Evolutionary conservation across 768 basidiomycete species (phyloP).

Genomic region (Phaeotremella skinneri): DNA sequence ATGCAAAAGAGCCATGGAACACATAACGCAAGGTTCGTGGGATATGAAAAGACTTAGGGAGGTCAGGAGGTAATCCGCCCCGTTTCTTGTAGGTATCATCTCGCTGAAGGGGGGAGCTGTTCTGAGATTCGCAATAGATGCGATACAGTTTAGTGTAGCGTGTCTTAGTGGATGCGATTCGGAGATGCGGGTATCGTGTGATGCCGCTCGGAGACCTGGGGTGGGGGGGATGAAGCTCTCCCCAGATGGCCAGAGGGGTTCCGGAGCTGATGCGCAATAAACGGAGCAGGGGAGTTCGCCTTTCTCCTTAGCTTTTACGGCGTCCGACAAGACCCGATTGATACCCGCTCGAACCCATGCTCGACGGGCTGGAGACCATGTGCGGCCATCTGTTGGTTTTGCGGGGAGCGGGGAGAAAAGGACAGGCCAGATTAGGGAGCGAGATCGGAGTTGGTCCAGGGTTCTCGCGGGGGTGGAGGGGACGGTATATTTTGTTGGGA

Average conservation of each 20-base stretch:
- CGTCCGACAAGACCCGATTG: slow-evolving; percentile 57
- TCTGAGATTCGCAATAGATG: slow-evolving; percentile 45
- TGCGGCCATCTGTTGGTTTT: slow-evolving; percentile 61
- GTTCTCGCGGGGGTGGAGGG: slow-evolving; percentile 70
- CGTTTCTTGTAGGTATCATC: slow-evolving; percentile 56
- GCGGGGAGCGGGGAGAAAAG: slow-evolving; percentile 28
- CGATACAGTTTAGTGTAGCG: slow-evolving; percentile 65
- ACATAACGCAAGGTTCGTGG: slow-evolving; percentile 98
- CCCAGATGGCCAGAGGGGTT: slow-evolving; percentile 26
- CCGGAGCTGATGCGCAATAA: slow-evolving; percentile 58
- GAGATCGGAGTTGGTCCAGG: slow-evolving; percentile 62
- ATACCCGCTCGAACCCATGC: slow-evolving; percentile 77
- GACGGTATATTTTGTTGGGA: slow-evolving; percentile 52
- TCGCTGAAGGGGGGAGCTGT: slow-evolving; percentile 47
- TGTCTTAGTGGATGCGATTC: slow-evolving; percentile 78
- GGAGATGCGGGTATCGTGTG: slow-evolving; percentile 69
- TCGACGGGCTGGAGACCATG: slow-evolving; percentile 65
- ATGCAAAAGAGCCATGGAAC: slow-evolving; percentile 92
- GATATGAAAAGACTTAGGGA: slow-evolving; percentile 79
- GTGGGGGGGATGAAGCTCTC: slow-evolving; percentile 51
- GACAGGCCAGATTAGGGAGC: slow-evolving; percentile 77
- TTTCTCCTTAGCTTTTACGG: slow-evolving; percentile 54
- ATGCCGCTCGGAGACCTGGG: slow-evolving; percentile 52
- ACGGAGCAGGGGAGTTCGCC: slow-evolving; percentile 80
- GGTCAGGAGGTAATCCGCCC: slow-evolving; percentile 83